Base-by-base conservation (phyloP, 352 stramenopile species). In the Phytophthora tentaculata region DNA sequence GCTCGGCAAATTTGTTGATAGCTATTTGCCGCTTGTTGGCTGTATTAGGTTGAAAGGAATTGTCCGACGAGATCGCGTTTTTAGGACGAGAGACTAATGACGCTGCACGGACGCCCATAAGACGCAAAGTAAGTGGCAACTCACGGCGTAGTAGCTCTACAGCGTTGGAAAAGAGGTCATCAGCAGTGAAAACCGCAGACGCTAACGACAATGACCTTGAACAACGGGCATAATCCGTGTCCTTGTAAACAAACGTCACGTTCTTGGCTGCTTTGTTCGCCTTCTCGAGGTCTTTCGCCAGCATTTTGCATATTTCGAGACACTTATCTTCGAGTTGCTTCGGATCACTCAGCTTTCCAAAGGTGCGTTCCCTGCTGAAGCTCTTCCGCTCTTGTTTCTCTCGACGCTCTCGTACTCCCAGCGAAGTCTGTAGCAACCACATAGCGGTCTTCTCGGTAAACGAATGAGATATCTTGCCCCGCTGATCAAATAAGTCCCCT, bases 361-460 rank as follows among this genome's bases (percentile, higher is more conserved):
- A 95, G 32, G 88, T 95, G 35, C 78, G 81, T 50, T 95, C 88
- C 10, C 88, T 76, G 55, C 88, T 94, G 48, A 82, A 91, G 62
- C 86, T 91, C 62, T 94, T 95, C 45, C 83, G 85, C n/a, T 86
- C 84, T 32, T 81, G 71, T 10, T 79, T 70, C 19, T 87, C 87
- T 5, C 66, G 72, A 55, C 69, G 62, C 26, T 77, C 60, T 53
- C 84, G 71, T 14, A 94, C 74, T 8, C 90, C 88, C 53, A 96
- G 72, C 3, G 77, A 84, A 14, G 81, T 90, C n/a, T 88, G 78
- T 49, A 95, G 58, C 48, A 93, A 61, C 86, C 84, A 96, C 26
- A 58, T 41, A n/a, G 85, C 73, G 3, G 88, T 93, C 26, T 83
- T 88, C 8, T 81, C 77, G 0, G 84, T 81, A 39, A 92, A 93